phyloP scores from a whole-genome alignment of 306 rosid species.

The Cicer cuneatum region DNA sequence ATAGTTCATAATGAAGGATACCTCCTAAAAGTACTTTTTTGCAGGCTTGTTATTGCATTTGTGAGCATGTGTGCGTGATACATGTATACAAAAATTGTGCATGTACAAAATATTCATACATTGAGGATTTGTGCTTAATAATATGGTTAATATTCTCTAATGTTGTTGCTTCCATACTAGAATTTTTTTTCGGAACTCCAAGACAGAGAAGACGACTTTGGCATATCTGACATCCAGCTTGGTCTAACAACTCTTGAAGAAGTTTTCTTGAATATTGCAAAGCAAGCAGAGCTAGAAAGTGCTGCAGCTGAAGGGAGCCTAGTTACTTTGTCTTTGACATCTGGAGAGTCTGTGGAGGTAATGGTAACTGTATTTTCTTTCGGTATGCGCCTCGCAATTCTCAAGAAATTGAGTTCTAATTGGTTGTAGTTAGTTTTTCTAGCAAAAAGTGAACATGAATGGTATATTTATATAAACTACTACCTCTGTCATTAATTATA shows the following conservation, averaged over 20 bases:
- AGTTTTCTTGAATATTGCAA: constrained; percentile 89
- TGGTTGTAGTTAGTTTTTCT: not conserved
- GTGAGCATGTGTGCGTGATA: not conserved
- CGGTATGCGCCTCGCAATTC: constrained; percentile 21
- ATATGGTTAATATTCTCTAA: constrained; percentile 11
- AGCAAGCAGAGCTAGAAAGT: constrained; percentile 80
- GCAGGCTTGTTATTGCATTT: not conserved
- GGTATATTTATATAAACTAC: not conserved
- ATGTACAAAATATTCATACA: not conserved
- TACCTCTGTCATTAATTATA: not conserved
- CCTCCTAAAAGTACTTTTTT: constrained; percentile 4
- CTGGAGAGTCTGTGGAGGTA: constrained; percentile 66
- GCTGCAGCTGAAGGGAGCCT: constrained; percentile 78
- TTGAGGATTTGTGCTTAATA: constrained; percentile 8
- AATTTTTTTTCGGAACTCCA: constrained; percentile 74
- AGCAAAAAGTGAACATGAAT: not conserved
- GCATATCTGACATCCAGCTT: constrained; percentile 81
- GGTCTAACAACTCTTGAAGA: constrained; percentile 89
- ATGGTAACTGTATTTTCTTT: constrained; percentile 29
- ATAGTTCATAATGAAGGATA: constrained; percentile 28
- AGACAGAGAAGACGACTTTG: constrained; percentile 67
- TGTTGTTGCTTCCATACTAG: constrained; percentile 53
- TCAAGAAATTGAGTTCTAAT: constrained; percentile 16
- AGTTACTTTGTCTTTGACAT: constrained; percentile 64
- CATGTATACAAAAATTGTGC: not conserved